A percentile compares a stretch with the other conserved stretches of the same genome.
Conservation (phyloP, 257 asterid species). For the Solanum dulcamara region DNA sequence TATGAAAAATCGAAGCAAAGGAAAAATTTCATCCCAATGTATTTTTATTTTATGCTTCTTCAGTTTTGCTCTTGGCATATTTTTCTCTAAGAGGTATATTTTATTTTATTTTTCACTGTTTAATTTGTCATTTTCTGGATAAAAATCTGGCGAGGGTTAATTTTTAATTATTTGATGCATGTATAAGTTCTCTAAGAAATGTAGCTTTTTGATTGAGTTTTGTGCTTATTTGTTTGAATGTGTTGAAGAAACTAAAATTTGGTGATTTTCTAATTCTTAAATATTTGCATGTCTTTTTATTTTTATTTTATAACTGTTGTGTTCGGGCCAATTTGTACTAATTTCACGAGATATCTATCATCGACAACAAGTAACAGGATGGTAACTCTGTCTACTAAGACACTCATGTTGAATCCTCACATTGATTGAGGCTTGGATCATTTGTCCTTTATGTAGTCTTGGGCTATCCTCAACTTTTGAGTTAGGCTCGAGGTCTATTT, state of each 20-base stretch:
- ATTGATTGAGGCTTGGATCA: not conserved
- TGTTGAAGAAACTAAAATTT: not conserved
- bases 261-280: not conserved
- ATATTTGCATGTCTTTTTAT: not conserved
- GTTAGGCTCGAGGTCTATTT: not conserved
- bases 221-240: not conserved
- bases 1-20: slow-evolving; percentile 13
- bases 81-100: slow-evolving; percentile 40
- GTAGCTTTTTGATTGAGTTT: not conserved
- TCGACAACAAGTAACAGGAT: not conserved
- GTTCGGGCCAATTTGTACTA: not conserved
- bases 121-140: not conserved
- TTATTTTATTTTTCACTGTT: not conserved
- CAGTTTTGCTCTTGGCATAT: slow-evolving; percentile 56
- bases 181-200: not conserved
- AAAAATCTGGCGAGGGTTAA: not conserved
- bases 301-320: no score
- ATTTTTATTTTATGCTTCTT: slow-evolving; percentile 30
- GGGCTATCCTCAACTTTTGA: not conserved
- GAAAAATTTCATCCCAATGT: slow-evolving; percentile 36
- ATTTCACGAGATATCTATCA: not conserved
- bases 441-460: not conserved
- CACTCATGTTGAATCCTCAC: not conserved
- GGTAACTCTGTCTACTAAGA: not conserved
- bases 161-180: not conserved